A percentile compares a stretch with the other conserved stretches of the same genome.
phyloP scores from a whole-genome alignment of 306 rosid genomes.

The Phaseolus lunatus region DNA sequence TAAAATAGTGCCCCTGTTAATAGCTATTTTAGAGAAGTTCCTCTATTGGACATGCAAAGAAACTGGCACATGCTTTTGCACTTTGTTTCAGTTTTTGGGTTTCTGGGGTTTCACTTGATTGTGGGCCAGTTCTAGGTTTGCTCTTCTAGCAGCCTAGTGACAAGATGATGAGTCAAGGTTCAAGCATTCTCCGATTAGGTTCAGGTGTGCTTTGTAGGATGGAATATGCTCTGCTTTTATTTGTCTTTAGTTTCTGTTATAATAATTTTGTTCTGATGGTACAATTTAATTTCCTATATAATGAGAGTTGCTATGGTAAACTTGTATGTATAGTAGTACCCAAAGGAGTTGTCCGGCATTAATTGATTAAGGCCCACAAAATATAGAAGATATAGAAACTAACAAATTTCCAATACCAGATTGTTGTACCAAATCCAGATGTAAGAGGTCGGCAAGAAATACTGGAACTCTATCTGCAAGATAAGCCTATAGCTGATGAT shows the following conservation, averaged over 20 bases:
- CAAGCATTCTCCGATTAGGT: slow-evolving; percentile 14
- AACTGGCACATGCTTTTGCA: slow-evolving; percentile 7
- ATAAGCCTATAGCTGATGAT: slow-evolving; percentile 84
- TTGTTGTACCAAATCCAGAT: slow-evolving; percentile 97
- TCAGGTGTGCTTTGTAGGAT: background rate
- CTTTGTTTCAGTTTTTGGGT: background rate
- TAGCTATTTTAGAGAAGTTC: no score
- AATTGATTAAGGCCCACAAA: background rate
- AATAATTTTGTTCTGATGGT: slow-evolving; percentile 12
- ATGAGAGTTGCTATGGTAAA: background rate
- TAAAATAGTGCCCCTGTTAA: no score
- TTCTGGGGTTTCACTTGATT: slow-evolving; percentile 4
- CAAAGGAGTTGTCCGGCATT: no score
- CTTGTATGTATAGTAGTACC: no score
- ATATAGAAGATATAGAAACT: slow-evolving; percentile 44
- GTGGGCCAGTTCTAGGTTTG: background rate
- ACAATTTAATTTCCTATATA: slow-evolving; percentile 4
- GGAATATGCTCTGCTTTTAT: background rate
- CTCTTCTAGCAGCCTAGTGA: background rate
- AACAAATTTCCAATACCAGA: slow-evolving; percentile 59
- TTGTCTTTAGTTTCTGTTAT: background rate
- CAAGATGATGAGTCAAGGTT: background rate
- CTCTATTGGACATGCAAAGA: background rate
- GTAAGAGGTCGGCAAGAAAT: slow-evolving; percentile 97
- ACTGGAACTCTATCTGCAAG: slow-evolving; percentile 93